These are phyloP conservation scores for Ophiostoma ulmi DNA, from an alignment of 2,329 filamentous ascomycete species.

Conservation along the genomic window DNA sequence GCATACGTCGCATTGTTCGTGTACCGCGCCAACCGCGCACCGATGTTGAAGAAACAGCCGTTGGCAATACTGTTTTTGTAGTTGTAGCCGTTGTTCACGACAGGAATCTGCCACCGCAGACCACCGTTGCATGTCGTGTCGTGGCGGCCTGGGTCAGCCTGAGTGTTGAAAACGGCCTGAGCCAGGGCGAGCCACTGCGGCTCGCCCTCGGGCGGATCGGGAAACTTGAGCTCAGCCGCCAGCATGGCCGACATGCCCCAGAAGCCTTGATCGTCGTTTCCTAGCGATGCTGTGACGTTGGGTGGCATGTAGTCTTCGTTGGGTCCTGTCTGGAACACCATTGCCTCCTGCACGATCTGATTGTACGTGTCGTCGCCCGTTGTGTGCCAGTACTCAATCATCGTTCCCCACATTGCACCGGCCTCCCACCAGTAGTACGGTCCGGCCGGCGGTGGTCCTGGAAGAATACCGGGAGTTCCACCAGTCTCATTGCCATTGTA, in stretches of 20 bases:
- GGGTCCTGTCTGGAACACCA: conserved; percentile 44
- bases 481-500: conserved; percentile 34
- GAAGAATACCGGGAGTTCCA: conserved; percentile 32
- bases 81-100: conserved; percentile 58
- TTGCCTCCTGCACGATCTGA: conserved; percentile 40
- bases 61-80: conserved; percentile 55
- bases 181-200: conserved; percentile 51
- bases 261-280: conserved; percentile 57
- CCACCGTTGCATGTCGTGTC: conserved; percentile 53
- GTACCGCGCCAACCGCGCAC: conserved; percentile 57
- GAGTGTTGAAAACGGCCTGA: conserved; percentile 52
- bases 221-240: conserved; percentile 51
- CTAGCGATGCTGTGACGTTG: conserved; percentile 41
- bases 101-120: conserved; percentile 62
- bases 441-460: conserved; percentile 32
- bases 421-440: conserved; percentile 36
- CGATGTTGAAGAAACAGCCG: conserved; percentile 47
- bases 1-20: conserved; percentile 53
- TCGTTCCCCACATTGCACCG: conserved; percentile 32
- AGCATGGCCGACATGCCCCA: conserved; percentile 54
- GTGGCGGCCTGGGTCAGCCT: conserved; percentile 48
- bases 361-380: conserved; percentile 50
- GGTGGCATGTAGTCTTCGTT: conserved; percentile 47
- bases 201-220: conserved; percentile 38
- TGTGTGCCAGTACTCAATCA: conserved; percentile 39